Percentiles rank a stretch among this genome's conserved stretches.
Evolutionary conservation across 2,329 filamentous ascomycete species (phyloP).

Genomic region (Coniochaeta ligniaria): DNA sequence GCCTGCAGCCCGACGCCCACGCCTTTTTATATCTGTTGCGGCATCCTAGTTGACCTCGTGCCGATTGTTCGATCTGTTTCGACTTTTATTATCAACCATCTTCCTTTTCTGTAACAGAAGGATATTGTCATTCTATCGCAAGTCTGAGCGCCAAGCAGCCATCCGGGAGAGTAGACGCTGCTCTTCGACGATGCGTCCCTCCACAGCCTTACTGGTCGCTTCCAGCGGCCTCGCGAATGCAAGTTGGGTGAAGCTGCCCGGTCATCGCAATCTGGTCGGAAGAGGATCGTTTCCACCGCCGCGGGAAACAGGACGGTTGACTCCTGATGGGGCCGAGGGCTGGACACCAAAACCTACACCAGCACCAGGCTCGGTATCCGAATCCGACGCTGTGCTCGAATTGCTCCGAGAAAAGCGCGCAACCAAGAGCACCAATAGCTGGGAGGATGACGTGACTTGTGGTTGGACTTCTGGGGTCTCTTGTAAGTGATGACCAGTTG

Average conservation of each 20-base stretch:
- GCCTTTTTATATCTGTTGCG: not conserved
- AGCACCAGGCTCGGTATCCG: conserved; percentile 4
- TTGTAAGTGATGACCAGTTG: conserved; percentile 9
- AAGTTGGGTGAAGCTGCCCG: conserved; percentile 4
- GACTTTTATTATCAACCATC: not conserved
- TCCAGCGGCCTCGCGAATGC: conserved; percentile 4
- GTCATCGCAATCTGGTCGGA: not conserved
- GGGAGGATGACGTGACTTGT: conserved; percentile 17
- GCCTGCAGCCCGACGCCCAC: not conserved
- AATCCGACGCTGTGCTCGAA: conserved; percentile 10
- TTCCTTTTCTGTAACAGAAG: not conserved
- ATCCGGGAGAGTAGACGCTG: not conserved
- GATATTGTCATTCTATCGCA: not conserved
- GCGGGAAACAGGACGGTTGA: conserved; percentile 6
- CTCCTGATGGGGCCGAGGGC: conserved; percentile 6
- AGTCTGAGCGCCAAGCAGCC: not conserved
- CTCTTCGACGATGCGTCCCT: not conserved
- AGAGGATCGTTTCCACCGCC: conserved; percentile 4
- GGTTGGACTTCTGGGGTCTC: conserved; percentile 15
- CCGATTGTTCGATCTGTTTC: not conserved
- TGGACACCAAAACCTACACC: conserved; percentile 13
- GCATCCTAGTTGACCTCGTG: not conserved
- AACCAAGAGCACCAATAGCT: conserved; percentile 11
- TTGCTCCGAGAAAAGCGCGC: conserved; percentile 9
- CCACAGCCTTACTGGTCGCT: not conserved